Percentiles rank a stretch among this genome's conserved stretches.
phyloP scores from a whole-genome alignment of 345 rosid genomes.

The Clarkia xantiana region DNA sequence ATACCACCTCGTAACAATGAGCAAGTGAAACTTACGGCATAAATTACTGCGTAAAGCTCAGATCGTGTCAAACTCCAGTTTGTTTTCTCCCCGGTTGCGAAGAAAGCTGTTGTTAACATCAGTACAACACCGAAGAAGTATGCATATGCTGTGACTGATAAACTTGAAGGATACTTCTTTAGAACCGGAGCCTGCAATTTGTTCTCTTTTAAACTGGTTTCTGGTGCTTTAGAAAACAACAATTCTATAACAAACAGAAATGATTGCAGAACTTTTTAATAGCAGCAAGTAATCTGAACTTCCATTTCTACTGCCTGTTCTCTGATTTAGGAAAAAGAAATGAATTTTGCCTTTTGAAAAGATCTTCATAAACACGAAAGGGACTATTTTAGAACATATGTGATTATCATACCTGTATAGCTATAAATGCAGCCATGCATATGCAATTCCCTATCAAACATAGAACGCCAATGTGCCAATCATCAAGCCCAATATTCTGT shows the following conservation, averaged over 20 bases:
- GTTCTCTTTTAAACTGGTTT: too few relatives aligned
- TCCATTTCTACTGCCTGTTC: too few relatives aligned
- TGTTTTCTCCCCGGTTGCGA: conserved; percentile 47
- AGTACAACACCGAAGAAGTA: conserved; percentile 66
- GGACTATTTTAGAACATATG: too few relatives aligned
- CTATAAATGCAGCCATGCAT: conserved; percentile 92
- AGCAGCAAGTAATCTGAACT: too few relatives aligned
- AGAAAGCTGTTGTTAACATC: conserved; percentile 57
- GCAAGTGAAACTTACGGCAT: conserved; percentile 53
- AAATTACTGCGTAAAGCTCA: conserved; percentile 65
- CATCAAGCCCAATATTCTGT: conserved; percentile 48
- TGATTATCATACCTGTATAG: conserved; percentile 55
- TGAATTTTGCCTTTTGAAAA: too few relatives aligned
- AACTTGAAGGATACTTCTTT: conserved; percentile 66
- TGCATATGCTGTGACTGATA: conserved; percentile 73
- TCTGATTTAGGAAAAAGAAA: too few relatives aligned
- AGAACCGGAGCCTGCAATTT: conserved; percentile 66
- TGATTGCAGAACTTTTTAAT: too few relatives aligned
- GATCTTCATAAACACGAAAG: too few relatives aligned
- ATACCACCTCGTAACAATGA: too few relatives aligned
- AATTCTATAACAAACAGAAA: too few relatives aligned
- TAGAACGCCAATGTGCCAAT: conserved; percentile 82
- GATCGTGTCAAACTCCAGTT: conserved; percentile 74
- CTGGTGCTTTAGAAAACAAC: too few relatives aligned
- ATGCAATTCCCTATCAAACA: conserved; percentile 94